phyloP scores from a whole-genome alignment of 345 rosid genomes.

The Salix koriyanagi region DNA sequence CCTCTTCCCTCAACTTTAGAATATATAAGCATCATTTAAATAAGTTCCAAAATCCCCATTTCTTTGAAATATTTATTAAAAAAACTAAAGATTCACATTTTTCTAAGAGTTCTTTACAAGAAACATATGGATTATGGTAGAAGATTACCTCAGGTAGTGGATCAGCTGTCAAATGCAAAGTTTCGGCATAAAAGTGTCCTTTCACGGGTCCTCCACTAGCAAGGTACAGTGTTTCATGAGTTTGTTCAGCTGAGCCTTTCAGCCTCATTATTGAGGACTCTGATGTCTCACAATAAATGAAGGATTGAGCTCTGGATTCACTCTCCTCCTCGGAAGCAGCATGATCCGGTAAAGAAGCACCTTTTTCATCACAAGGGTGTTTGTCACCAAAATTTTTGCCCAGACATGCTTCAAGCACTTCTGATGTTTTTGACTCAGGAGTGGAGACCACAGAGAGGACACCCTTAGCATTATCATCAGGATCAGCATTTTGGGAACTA shows the following conservation, averaged over 20 bases:
- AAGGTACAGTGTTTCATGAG: constrained; percentile 29
- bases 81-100: not conserved
- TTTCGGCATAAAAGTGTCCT: constrained; percentile 18
- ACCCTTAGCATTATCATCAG: constrained; percentile 13
- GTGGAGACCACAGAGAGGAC: constrained; percentile 8
- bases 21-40: not conserved
- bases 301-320: constrained; percentile 27
- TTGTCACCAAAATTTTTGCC: constrained; percentile 31
- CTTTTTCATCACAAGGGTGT: constrained; percentile 33
- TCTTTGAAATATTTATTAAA: not conserved
- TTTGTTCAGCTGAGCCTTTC: constrained; percentile 30
- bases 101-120: not conserved
- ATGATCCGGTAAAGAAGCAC: constrained; percentile 19
- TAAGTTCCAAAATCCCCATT: not conserved
- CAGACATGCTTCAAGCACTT: constrained; percentile 28
- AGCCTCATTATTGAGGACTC: constrained; percentile 25
- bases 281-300: constrained; percentile 28
- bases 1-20: not conserved
- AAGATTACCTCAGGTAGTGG: constrained; percentile 38
- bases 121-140: not conserved
- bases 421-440: constrained; percentile 19
- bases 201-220: constrained; percentile 33
- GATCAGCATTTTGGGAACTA: constrained; percentile 10
- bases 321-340: constrained; percentile 28
- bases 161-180: constrained; percentile 20